These are phyloP conservation scores for Xerocomus alliaceus DNA, from an alignment of 1,284 basidiomycete species.

Conservation along the genomic window DNA sequence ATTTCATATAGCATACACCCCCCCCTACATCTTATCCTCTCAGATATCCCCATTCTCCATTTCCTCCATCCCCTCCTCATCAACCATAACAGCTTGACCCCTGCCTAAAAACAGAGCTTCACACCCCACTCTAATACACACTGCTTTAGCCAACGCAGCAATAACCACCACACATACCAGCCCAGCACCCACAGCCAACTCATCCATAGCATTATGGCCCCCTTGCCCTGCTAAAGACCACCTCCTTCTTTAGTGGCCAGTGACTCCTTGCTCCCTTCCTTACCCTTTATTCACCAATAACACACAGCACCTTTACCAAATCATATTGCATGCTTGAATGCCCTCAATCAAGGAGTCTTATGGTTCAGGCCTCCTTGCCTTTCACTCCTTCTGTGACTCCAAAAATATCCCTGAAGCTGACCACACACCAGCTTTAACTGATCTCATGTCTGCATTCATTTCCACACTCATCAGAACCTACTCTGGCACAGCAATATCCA, in stretches of 20 bases:
- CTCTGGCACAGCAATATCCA: background rate
- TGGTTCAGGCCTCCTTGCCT: background rate
- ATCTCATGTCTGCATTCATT: background rate
- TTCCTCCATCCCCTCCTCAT: too few species aligned
- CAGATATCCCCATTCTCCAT: too few species aligned
- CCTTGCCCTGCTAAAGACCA: background rate
- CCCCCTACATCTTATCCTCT: too few species aligned
- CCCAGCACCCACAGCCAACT: too few species aligned
- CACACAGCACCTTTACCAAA: background rate
- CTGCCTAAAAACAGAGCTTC: too few species aligned
- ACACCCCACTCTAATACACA: too few species aligned
- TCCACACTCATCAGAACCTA: background rate
- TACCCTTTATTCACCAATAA: background rate
- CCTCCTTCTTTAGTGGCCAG: background rate
- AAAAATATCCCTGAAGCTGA: background rate
- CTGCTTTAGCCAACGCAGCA: too few species aligned
- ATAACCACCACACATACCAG: too few species aligned
- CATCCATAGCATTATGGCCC: conserved; percentile 22
- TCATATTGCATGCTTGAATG: background rate
- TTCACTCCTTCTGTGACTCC: conserved; percentile 2
- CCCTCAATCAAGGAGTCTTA: background rate
- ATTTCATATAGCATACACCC: too few species aligned
- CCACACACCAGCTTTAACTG: rapidly evolving
- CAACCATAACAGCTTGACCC: too few species aligned
- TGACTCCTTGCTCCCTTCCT: background rate